Percentiles rank a stretch among this genome's conserved stretches.
These are phyloP conservation scores for Pythium utonaiense DNA, from an alignment of 352 stramenopile species.

Conservation along the genomic window DNA sequence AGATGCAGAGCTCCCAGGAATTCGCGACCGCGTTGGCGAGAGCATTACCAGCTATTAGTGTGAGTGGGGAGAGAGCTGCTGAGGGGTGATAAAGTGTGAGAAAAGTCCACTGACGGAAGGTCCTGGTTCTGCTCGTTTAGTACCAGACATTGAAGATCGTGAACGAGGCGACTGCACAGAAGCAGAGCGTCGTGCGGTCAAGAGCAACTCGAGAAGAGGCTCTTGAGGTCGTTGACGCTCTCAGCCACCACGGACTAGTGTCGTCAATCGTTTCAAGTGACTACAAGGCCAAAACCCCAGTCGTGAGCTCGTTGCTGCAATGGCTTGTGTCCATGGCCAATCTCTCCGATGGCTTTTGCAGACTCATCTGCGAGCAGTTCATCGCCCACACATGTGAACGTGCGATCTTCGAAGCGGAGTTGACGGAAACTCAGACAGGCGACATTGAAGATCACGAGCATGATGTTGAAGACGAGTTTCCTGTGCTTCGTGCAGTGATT, in stretches of 20 bases:
- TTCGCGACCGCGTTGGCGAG: constrained; percentile 73
- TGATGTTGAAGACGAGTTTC: constrained; percentile 34
- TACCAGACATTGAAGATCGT: constrained; percentile 85
- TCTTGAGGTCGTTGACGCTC: constrained; percentile 59
- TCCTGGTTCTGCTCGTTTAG: constrained; percentile 19
- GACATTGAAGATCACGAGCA: constrained; percentile 33
- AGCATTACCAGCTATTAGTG: constrained; percentile 59
- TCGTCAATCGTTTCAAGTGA: constrained; percentile 77
- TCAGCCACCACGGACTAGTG: constrained; percentile 70
- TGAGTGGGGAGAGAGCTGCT: constrained; percentile 21
- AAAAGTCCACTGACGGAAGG: background rate
- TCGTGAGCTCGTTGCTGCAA: constrained; percentile 70
- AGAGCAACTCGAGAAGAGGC: constrained; percentile 69
- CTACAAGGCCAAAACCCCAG: constrained; percentile 61
- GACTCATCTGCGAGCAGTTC: constrained; percentile 79
- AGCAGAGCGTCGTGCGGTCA: constrained; percentile 64
- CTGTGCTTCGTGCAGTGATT: constrained; percentile 74
- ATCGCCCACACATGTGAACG: constrained; percentile 23
- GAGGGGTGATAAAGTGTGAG: background rate
- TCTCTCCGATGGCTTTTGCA: constrained; percentile 74
- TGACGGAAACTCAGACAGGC: constrained; percentile 1
- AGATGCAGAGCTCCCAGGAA: constrained; percentile 88
- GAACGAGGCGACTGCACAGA: constrained; percentile 65
- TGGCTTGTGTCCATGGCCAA: constrained; percentile 81
- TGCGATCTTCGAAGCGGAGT: constrained; percentile 14